Base-by-base conservation (phyloP, 2,329 filamentous ascomycete species). In the Orbilia ellipsospora region DNA sequence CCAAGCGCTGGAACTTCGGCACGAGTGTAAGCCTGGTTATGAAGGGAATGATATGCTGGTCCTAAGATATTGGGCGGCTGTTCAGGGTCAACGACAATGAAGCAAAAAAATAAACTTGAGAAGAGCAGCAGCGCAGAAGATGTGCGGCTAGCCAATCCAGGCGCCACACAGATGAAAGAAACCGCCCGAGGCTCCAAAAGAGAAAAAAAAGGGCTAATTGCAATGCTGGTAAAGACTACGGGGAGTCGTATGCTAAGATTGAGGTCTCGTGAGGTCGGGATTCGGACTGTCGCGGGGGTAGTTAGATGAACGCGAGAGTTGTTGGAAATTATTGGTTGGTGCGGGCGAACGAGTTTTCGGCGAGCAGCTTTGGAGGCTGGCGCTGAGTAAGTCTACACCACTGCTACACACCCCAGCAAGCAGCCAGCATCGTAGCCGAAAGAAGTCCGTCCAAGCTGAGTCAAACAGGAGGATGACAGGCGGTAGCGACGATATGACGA, bases 311-410 rank as follows among this genome's bases (percentile, higher is more conserved):
- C 70, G 70, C 70, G 70, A 74, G 61, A 57, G 55, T 59, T 67
- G 51, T 66, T 70, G 69, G 50, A 59, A 42, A 36, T 36, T 36
- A 36, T 36, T 63, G 18, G 70, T 74, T 68, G 70, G 57, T 74
- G 70, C 57, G 61, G 62, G 55, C 63, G 62, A 62, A 63, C 67
- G 51, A 67, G 69, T 73, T 73, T 73, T 73, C 69, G 69, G 69
- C 68, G 65, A 73, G 68, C 59, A 70, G 44, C 31, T 36, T 36
- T 36, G 59, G 40, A 57, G 52, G 67, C 68, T 50, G 61, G 62
- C 62, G 69, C 59, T 73, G 69, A 66, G 16, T 56, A 15, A 61
- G 54, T 72, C n/a, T n/a, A 64, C 45, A 72, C 59, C 67, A 65
- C 63, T 26, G 8, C 16, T 62, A 51, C 54, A 44, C 54, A 59